phyloP scores from a whole-genome alignment of 257 asterid species.

The Gentiana straminea region DNA sequence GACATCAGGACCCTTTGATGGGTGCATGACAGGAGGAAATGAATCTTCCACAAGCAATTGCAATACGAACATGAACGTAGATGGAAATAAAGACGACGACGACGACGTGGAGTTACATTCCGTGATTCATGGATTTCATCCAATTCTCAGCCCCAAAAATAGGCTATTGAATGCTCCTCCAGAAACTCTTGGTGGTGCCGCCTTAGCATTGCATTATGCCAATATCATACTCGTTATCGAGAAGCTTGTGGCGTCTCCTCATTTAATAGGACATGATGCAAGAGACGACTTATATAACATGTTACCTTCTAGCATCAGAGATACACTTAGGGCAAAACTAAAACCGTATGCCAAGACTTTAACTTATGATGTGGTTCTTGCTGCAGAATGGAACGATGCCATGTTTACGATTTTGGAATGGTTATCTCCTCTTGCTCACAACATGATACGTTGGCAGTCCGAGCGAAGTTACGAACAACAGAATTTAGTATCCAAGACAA shows the following conservation, averaged over 20 bases:
- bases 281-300: constrained; percentile 74
- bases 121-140: constrained; percentile 17
- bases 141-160: constrained; percentile 23
- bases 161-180: constrained; percentile 54
- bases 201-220: constrained; percentile 81
- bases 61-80: constrained; percentile 14
- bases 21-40: constrained; percentile 28
- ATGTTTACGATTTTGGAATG: constrained; percentile 62
- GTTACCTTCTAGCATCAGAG: constrained; percentile 66
- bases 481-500: constrained; percentile 47
- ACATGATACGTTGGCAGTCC: constrained; percentile 88
- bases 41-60: constrained; percentile 18
- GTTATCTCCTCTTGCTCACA: constrained; percentile 89
- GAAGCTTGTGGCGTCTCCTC: constrained; percentile 71
- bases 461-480: constrained; percentile 89
- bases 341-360: constrained; percentile 54
- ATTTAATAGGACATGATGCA: constrained; percentile 80
- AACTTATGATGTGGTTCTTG: constrained; percentile 51
- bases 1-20: constrained; percentile 28
- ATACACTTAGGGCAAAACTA: constrained; percentile 64
- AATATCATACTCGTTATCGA: constrained; percentile 69
- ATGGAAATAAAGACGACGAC: constrained; percentile 10
- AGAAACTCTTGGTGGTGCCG: constrained; percentile 73
- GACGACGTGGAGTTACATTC: constrained; percentile 15
- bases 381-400: constrained; percentile 69